Conservation (phyloP, 768 basidiomycete species). For the Sistotremastrum niveocremeum region DNA sequence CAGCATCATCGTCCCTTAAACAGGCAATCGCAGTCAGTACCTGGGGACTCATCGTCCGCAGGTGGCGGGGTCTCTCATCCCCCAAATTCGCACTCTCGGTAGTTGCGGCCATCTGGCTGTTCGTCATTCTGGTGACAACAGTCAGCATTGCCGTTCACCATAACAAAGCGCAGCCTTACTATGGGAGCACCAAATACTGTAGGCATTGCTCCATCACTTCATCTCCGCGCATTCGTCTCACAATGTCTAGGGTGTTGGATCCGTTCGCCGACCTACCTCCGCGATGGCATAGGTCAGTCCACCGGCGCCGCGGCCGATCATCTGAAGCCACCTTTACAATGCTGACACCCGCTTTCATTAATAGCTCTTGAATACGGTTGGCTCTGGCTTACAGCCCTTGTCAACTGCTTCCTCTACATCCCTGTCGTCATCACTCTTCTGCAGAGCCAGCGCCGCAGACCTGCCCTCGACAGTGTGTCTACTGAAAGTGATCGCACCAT, state of each 20-base stretch:
- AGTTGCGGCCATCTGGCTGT: conserved; percentile 24
- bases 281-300: conserved; percentile 4
- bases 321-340: too few relatives aligned
- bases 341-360: not conserved
- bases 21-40: conserved; percentile 28
- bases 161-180: conserved; percentile 14
- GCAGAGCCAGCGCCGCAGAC: too few relatives aligned
- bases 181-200: conserved; percentile 19
- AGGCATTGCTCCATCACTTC: conserved; percentile 5
- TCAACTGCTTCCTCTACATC: conserved; percentile 30
- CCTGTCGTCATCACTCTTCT: conserved; percentile 25
- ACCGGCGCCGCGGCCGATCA: too few relatives aligned
- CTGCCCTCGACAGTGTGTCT: too few relatives aligned
- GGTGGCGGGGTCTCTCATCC: conserved; percentile 13
- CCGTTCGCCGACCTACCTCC: conserved; percentile 18
- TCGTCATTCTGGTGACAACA: conserved; percentile 25
- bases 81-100: conserved; percentile 20
- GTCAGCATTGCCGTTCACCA: conserved; percentile 24
- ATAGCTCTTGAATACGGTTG: conserved; percentile 39
- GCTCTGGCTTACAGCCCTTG: conserved; percentile 33
- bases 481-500: too few relatives aligned
- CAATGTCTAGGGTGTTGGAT: conserved; percentile 39
- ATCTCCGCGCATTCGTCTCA: not conserved
- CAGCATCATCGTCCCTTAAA: not conserved
- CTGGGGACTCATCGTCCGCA: conserved; percentile 24